Conservation (phyloP, 306 rosid genomes). For the Acacia confusa region DNA sequence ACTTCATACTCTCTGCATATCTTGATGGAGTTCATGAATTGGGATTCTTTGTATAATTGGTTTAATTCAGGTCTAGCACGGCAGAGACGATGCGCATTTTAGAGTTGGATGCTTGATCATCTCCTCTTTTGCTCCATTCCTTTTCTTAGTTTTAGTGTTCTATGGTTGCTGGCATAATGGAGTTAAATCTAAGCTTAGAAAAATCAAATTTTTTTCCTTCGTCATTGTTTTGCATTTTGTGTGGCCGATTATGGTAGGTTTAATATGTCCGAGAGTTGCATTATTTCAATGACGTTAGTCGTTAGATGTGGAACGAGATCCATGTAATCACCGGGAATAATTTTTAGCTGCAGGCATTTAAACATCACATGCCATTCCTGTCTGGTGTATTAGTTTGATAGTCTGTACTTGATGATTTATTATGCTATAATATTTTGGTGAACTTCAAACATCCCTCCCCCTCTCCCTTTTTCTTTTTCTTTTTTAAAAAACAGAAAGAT, state of each 20-base stretch:
- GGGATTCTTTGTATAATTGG: slow-evolving; percentile 2
- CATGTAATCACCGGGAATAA: not conserved
- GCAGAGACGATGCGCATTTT: slow-evolving; percentile 10
- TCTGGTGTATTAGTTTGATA: too few species aligned
- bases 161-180: not conserved
- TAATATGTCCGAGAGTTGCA: not conserved
- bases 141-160: not conserved
- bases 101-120: not conserved
- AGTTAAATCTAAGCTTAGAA: not conserved
- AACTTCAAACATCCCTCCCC: not conserved
- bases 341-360: not conserved
- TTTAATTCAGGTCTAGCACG: slow-evolving; percentile 16
- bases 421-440: not conserved
- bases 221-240: not conserved
- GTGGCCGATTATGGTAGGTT: not conserved
- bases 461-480: too few species aligned
- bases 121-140: not conserved
- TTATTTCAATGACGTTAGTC: not conserved
- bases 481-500: not conserved
- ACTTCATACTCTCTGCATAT: slow-evolving; percentile 33
- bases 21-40: not conserved
- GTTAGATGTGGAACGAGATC: not conserved
- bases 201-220: not conserved
- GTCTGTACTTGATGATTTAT: too few species aligned
- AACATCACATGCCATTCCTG: too few species aligned